Conservation (phyloP, 257 asterid genomes). For the Petunia axillaris region DNA sequence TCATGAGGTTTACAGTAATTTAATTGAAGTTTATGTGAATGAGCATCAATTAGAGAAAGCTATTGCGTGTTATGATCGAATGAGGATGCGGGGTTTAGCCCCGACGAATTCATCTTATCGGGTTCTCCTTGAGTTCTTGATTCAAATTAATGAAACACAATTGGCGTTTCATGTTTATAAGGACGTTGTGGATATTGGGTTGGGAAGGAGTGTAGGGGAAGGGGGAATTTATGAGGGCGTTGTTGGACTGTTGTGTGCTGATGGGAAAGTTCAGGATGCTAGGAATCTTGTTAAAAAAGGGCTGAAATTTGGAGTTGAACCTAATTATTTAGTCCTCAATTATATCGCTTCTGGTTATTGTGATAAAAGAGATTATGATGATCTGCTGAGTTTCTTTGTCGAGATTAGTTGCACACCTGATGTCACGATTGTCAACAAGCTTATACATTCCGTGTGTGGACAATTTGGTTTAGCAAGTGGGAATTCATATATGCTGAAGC, state of each 20-base stretch:
- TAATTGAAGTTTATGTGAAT: conserved; percentile 69
- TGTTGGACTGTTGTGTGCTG: conserved; percentile 60
- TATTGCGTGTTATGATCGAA: conserved; percentile 50
- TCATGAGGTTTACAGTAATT: conserved; percentile 63
- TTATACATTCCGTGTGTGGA: conserved; percentile 57
- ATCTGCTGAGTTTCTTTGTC: conserved; percentile 59
- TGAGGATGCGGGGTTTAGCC: conserved; percentile 60
- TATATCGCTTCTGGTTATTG: conserved; percentile 67
- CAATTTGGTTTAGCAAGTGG: conserved; percentile 61
- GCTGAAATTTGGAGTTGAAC: conserved; percentile 46
- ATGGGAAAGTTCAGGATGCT: conserved; percentile 83
- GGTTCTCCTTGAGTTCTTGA: conserved; percentile 51
- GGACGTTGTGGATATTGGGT: conserved; percentile 55
- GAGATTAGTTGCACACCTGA: conserved; percentile 61
- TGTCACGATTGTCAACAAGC: conserved; percentile 55
- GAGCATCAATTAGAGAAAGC: conserved; percentile 67
- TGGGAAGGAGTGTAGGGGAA: conserved; percentile 46
- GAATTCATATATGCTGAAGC: conserved; percentile 48
- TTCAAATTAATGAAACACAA: conserved; percentile 53
- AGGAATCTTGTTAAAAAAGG: conserved; percentile 58
- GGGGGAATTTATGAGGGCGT: conserved; percentile 52
- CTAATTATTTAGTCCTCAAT: conserved; percentile 47
- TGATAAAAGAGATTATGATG: conserved; percentile 80
- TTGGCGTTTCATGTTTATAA: conserved; percentile 49
- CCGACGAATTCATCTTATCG: conserved; percentile 60